Base-by-base conservation (phyloP, 192 early-diverging fungal genomes). In the Coemansia nantahalensis region DNA sequence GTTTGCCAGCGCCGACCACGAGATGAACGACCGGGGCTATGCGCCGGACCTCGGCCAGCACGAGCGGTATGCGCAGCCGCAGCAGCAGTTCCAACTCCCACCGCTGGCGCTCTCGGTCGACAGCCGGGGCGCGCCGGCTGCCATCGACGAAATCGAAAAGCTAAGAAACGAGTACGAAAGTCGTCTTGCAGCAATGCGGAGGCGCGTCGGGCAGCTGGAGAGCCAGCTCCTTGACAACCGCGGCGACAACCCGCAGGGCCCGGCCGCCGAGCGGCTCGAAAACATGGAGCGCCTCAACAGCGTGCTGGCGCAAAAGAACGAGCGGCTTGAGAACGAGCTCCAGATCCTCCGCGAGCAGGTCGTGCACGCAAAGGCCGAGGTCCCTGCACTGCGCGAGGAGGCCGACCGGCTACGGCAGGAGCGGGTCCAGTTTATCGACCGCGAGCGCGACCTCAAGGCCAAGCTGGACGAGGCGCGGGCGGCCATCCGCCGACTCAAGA, bases 161-260 rank as follows among this genome's bases (percentile, higher is more conserved):
- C 28, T 79, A 23, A 66, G 64, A 26, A 49, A 79, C 50, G 87
- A 86, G 43, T 86, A 88, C 43, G 86, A 90, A 53, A 70, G 71
- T 39, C 80, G 82, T 24, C 62, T 88, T 5, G 41, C 59, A 8
- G 68, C 74, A 11, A 72, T 90, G 61, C 79, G 83, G 34, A 84
- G 80, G 50, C 71, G 85, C 24, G 76, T 89, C 17, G 79, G 84
- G 37, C 80, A 88, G 56, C 62, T 90, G 32, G 85, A 90, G 54
- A 75, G 74, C 44, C 79, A 86, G 38, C 47, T 82, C 23, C 53
- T 78, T 43, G 78, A 78, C 38, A 45, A 65, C 26, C 61, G 72
- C 36, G 59, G 60, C 32, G 67, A 80, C 26, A 49, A 68, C 37
- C 51, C 55, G 11, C 55, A 63, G 19, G 55, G 48, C 41, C 56